phyloP scores from a whole-genome alignment of 2,329 filamentous ascomycete genomes.

The Fusarium luffae region DNA sequence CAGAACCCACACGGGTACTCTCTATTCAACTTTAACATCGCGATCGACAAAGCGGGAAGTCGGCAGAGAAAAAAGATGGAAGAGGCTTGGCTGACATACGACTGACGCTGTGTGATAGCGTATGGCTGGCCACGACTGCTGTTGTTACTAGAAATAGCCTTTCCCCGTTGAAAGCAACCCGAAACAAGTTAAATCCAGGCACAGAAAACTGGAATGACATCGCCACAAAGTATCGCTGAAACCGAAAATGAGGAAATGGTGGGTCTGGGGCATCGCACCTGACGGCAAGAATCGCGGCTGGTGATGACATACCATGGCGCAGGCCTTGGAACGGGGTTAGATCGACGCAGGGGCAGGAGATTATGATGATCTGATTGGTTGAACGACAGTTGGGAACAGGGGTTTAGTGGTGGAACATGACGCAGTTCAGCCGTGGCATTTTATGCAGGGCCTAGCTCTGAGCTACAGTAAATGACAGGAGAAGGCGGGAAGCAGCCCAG shows the following conservation, averaged over 20 bases:
- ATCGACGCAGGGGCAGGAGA: conserved; percentile 17
- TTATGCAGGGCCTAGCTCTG: conserved; percentile 12
- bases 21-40: neutral
- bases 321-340: conserved; percentile 10
- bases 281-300: neutral
- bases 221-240: conserved; percentile 18
- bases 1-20: neutral
- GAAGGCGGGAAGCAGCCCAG: neutral
- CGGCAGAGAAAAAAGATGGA: neutral
- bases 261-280: neutral
- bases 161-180: neutral
- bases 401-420: conserved; percentile 7
- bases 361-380: neutral
- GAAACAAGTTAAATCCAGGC: neutral
- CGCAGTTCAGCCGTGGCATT: conserved; percentile 12
- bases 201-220: conserved; percentile 16
- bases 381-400: accelerated
- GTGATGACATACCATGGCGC: conserved; percentile 38
- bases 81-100: conserved; percentile 9
- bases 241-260: neutral
- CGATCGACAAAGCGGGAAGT: neutral
- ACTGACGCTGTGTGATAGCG: neutral
- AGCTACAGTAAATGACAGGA: conserved; percentile 11
- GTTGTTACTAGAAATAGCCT: conserved; percentile 25
- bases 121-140: conserved; percentile 14